phyloP scores from a whole-genome alignment of 495 filamentous ascomycete species.

The Cryomyces minteri region DNA sequence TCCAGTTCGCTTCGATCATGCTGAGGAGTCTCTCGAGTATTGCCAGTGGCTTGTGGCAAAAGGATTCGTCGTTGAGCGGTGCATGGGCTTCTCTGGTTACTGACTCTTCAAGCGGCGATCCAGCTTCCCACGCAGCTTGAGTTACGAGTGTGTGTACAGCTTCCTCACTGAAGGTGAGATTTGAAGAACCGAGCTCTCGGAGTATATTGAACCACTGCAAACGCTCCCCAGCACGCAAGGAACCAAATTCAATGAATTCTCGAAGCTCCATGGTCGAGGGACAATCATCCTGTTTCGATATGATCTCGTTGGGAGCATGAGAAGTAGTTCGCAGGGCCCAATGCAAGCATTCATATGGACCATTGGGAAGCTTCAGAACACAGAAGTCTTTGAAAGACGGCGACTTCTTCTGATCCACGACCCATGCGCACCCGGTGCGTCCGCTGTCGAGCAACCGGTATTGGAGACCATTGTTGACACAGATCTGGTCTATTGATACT shows the following conservation, averaged over 20 bases:
- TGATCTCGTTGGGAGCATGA: constrained; percentile 8
- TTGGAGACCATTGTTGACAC: constrained; percentile 6
- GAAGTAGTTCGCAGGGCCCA: constrained; percentile 1
- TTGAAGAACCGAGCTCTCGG: constrained; percentile 4
- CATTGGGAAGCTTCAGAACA: constrained; percentile 6
- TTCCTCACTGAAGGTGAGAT: constrained; percentile 7
- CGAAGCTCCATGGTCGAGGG: constrained; percentile 8
- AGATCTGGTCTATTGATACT: constrained; percentile 10
- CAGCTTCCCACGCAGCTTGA: constrained; percentile 10
- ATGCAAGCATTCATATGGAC: constrained; percentile 3
- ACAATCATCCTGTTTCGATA: constrained; percentile 7
- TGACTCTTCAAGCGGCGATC: neutral
- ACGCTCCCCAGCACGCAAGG: constrained; percentile 7
- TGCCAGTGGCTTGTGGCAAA: neutral
- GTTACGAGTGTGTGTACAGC: constrained; percentile 5
- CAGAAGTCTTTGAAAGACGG: neutral
- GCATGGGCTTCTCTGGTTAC: constrained; percentile 1
- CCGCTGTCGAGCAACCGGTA: constrained; percentile 7
- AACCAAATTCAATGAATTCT: constrained; percentile 9
- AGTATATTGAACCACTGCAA: constrained; percentile 14
- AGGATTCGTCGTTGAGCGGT: constrained; percentile 1
- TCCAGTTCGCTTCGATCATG: constrained; percentile 10
- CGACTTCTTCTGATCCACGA: neutral
- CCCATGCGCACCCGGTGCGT: neutral
- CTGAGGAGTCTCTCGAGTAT: constrained; percentile 1